Evolutionary conservation across 192 early-diverging fungal species (phyloP), one percentile per base, ranked within the genome.

Genomic region (Coemansia sp.): DNA sequence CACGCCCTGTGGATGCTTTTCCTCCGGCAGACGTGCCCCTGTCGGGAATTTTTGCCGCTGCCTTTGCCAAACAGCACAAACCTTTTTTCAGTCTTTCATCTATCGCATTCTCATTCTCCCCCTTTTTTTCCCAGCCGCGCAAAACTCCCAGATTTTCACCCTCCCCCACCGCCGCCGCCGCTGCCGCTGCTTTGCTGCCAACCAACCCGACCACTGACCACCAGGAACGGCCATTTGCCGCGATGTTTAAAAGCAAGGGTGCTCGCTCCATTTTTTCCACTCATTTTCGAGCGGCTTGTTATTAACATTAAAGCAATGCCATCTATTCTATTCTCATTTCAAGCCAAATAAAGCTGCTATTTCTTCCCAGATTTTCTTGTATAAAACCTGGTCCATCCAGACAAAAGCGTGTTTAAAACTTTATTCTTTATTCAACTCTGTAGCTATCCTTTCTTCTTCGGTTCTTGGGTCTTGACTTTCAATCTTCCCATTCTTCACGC

Each of bases 31-130:
- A 59, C 16, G 39, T 23, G 39, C 57, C 39, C 57, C 38, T 59
- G 37, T 59, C 57, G 57, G 57, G 57, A 59, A 59, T 59, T 59
- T 59, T 59, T 59, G 57, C 57, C 57, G 57, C 57, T 59, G 57
- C 57, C 57, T 11, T 59, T 39, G 57, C 57, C 57, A 59, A 40
- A 41, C 57, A 59, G 37, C 57, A 4, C 26, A 3, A 26, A 11
- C 57, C 4, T 41, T 16, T 59, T 54, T 54, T 54, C 21, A 1
- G 43, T 13, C 43, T 13, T 13, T 9, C 48, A 12, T n/a, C 12
- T n/a, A 50, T 50, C 15, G 48, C 48, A 6, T n/a, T 50, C 48
- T 50, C 9, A 7, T 26, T 54, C 52, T 21, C 52, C 21, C 49
- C 49, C 49, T n/a, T 50, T 7, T 26, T 26, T 26, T 26, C 26